Evolutionary conservation across 2,329 filamentous ascomycete species (phyloP), one percentile per base, ranked within the genome.

Genomic region (Dothistroma septosporum): DNA sequence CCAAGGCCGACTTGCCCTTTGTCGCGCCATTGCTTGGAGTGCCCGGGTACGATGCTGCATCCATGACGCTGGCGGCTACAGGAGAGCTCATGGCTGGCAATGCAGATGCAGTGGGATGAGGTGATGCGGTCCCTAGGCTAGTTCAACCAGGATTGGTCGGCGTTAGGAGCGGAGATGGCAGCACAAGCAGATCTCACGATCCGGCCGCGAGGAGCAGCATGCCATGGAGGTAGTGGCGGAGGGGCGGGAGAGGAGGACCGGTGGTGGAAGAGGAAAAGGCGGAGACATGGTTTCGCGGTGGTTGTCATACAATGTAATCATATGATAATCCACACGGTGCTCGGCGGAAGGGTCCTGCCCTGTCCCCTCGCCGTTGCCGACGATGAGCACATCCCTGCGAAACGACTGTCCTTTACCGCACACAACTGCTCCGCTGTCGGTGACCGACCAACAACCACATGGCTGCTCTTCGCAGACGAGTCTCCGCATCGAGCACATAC

Each of bases 1-100:
- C 69, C 60, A 72, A 59, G n/a, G 70, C 66, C 24, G 62, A 60
- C 21, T 59, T 62, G 19, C 60, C 60, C n/a, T 55, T 61, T 49
- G 32, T 58, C 48, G 37, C 57, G 53, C 60, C 55, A 57, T 48
- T 58, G 33, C 55, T 61, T 21, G 68, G 66, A 37, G 66, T 68
- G 11, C 63, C 61, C 6, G 69, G 63, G 47, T 62, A 32, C 24
- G 50, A 53, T 31, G 50, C 50, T 33, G 12, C 50, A 14, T 53
- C 50, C 50, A 35, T 35, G n/a, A 33, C 57, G 47, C 22, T 52
- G 44, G 32, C 41, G 14, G 41, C n/a, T 47, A 33, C 53, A 49
- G 58, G 48, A 48, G 35, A 59, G 46, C 22, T 53, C 33, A 33
- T 41, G 49, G n/a, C 28, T 52, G 49, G n/a, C 41, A 9, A 14